Conservation (phyloP, 1,139 yeast species). For the Suhomyces bolitotheri region DNA sequence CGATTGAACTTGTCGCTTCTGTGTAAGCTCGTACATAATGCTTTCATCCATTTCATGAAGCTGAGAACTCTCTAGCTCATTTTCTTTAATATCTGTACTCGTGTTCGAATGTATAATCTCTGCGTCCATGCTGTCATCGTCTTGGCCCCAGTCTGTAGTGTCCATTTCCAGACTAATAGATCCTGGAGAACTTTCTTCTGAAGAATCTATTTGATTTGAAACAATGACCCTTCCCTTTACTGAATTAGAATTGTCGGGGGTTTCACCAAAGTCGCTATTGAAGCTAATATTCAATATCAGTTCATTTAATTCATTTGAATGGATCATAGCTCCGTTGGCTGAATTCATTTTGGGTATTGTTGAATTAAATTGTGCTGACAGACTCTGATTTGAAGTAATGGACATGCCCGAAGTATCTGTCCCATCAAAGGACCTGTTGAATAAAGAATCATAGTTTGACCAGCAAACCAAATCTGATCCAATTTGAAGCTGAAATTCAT, state of each 20-base stretch:
- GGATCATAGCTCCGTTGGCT: background rate
- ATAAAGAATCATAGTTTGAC: slow-evolving; percentile 18
- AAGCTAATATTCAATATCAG: slow-evolving; percentile 14
- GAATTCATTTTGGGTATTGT: background rate
- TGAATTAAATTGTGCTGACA: background rate
- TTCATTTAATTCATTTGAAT: slow-evolving; percentile 3
- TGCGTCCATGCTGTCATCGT: background rate
- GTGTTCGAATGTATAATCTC: too few species aligned
- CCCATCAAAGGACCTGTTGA: slow-evolving; percentile 3
- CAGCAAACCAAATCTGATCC: slow-evolving; percentile 25
- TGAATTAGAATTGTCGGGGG: too few species aligned
- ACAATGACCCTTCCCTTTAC: too few species aligned
- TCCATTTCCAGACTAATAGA: background rate
- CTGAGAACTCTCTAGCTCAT: slow-evolving; percentile 14
- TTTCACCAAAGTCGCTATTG: slow-evolving; percentile 11
- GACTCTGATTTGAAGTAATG: background rate
- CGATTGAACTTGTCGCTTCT: slow-evolving; percentile 4
- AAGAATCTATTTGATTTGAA: background rate
- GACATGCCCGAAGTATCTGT: background rate
- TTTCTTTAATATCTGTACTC: slow-evolving; percentile 8
- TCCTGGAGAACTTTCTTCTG: background rate
- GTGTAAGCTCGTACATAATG: slow-evolving; percentile 13
- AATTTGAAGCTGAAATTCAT: slow-evolving; percentile 10
- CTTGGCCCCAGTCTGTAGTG: background rate
- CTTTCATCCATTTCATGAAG: slow-evolving; percentile 15